A percentile compares a stretch with the other conserved stretches of the same genome.
These are phyloP conservation scores for Geranium incanum DNA, from an alignment of 441 rosid genomes.

Conservation along the genomic window DNA sequence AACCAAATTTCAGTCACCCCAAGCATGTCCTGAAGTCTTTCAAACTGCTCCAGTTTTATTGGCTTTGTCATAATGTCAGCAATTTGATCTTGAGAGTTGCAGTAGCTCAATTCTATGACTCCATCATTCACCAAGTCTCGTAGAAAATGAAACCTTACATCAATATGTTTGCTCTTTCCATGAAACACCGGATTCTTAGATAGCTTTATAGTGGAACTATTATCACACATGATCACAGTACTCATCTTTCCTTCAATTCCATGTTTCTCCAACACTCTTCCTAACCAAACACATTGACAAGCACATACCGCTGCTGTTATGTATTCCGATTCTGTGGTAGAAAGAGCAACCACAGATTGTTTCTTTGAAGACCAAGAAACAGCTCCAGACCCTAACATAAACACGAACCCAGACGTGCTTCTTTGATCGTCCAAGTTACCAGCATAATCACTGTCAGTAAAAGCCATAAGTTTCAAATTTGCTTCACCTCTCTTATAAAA, in stretches of 20 bases:
- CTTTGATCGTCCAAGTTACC: too few species aligned
- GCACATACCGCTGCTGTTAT: too few species aligned
- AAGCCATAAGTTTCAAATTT: too few species aligned
- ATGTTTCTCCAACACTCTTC: not conserved
- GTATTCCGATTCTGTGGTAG: too few species aligned
- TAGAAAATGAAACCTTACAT: not conserved
- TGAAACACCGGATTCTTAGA: not conserved
- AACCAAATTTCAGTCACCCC: not conserved
- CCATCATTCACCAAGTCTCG: not conserved
- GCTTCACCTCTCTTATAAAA: too few species aligned
- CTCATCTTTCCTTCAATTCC: not conserved
- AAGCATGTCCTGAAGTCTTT: not conserved
- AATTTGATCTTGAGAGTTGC: not conserved
- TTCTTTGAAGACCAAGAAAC: too few species aligned
- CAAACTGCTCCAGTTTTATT: not conserved
- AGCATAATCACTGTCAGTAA: too few species aligned
- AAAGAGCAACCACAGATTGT: too few species aligned
- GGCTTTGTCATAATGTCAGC: not conserved
- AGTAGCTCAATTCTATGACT: not conserved
- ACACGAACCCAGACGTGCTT: too few species aligned
- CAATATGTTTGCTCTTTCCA: constrained; percentile 3
- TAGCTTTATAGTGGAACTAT: not conserved
- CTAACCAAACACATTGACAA: not conserved
- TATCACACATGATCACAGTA: not conserved
- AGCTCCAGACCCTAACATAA: too few species aligned